Evolutionary conservation across 2,329 filamentous ascomycete species (phyloP).

Genomic region (Gnomoniopsis sp.): DNA sequence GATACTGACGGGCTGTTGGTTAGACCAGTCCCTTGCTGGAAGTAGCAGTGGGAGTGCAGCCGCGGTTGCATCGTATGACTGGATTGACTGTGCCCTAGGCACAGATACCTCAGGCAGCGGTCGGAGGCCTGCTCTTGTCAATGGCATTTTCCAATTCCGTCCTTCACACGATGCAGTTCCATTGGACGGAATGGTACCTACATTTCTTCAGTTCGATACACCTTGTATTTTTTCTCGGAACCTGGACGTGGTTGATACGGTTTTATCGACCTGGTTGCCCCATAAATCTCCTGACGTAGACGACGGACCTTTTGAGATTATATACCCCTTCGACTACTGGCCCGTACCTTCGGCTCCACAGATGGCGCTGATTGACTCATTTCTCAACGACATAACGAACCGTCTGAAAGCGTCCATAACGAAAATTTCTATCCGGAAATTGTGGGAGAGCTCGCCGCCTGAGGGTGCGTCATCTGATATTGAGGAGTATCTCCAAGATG

Average conservation of each 20-base stretch:
- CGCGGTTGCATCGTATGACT: constrained; percentile 31
- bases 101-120: constrained; percentile 9
- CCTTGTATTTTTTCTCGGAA: background rate
- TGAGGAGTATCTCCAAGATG: background rate
- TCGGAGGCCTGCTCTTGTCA: background rate
- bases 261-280: background rate
- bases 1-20: background rate
- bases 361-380: background rate
- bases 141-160: constrained; percentile 4
- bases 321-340: constrained; percentile 1
- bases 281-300: background rate
- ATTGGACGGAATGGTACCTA: background rate
- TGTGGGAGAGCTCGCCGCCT: background rate
- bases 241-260: background rate
- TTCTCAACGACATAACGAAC: background rate
- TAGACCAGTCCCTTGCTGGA: constrained; percentile 37
- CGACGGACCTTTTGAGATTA: background rate
- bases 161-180: background rate
- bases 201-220: constrained; percentile 1
- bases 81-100: constrained; percentile 21
- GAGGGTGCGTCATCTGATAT: background rate
- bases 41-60: constrained; percentile 33
- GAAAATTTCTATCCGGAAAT: background rate
- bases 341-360: background rate
- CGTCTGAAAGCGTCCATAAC: background rate